phyloP scores from a whole-genome alignment of 805 yeast species.

The Candida nitratophila region DNA sequence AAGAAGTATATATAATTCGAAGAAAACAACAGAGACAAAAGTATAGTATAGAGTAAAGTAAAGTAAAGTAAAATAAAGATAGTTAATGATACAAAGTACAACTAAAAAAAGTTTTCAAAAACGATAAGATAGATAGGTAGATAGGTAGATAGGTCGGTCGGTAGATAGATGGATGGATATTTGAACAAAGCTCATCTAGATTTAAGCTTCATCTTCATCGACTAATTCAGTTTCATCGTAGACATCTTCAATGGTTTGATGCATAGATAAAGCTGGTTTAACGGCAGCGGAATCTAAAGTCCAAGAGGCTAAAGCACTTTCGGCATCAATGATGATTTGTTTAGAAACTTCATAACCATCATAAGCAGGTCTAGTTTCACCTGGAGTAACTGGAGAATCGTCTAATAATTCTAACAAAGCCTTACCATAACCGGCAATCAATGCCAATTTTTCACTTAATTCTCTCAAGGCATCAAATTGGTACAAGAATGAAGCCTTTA shows the following conservation, averaged over 20 bases:
- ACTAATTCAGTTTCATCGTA: slow-evolving; percentile 36
- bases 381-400: slow-evolving; percentile 97
- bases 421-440: slow-evolving; percentile 98
- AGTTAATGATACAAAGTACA: not conserved
- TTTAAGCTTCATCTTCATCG: slow-evolving; percentile 33
- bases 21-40: too few relatives aligned
- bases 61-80: not conserved
- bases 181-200: too few relatives aligned
- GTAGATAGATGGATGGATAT: too few relatives aligned
- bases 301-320: slow-evolving; percentile 93
- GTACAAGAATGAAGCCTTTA: slow-evolving; percentile 95
- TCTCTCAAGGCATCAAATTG: slow-evolving; percentile 95
- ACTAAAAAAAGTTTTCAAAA: too few relatives aligned
- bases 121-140: too few relatives aligned
- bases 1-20: too few relatives aligned
- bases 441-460: slow-evolving; percentile 90
- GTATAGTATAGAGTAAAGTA: not conserved
- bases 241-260: slow-evolving; percentile 62
- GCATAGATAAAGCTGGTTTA: slow-evolving; percentile 86
- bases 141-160: too few relatives aligned
- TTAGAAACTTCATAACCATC: slow-evolving; percentile 98
- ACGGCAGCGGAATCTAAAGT: slow-evolving; percentile 93
- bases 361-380: slow-evolving; percentile 97
- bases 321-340: slow-evolving; percentile 96
- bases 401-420: slow-evolving; percentile 92